These are phyloP conservation scores for Paraconiothyrium brasiliense DNA, from an alignment of 2,329 filamentous ascomycete species.

Conservation along the genomic window DNA sequence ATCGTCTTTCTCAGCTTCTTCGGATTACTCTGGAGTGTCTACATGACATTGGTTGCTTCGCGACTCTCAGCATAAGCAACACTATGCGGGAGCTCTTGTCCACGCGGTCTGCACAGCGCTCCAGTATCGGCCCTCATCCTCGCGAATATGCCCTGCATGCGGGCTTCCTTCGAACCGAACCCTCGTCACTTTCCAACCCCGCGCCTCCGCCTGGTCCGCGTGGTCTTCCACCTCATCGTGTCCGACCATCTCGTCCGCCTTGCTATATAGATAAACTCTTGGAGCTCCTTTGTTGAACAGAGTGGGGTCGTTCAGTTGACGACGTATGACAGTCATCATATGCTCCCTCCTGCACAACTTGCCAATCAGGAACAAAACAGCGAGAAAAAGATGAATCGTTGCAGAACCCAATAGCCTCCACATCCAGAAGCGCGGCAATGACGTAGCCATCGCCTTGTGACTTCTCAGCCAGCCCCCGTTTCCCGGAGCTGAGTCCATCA, in stretches of 20 bases:
- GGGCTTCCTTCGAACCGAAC: slow-evolving; percentile 66
- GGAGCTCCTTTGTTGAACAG: slow-evolving; percentile 49
- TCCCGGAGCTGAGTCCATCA: slow-evolving; percentile 48
- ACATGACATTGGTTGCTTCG: slow-evolving; percentile 70
- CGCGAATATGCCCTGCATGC: slow-evolving; percentile 70
- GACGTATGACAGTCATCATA: slow-evolving; percentile 38
- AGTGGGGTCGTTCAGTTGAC: slow-evolving; percentile 40
- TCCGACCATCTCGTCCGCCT: slow-evolving; percentile 65
- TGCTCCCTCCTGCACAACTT: slow-evolving; percentile 31
- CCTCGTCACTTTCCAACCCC: slow-evolving; percentile 61
- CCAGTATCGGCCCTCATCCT: slow-evolving; percentile 69
- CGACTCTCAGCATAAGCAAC: slow-evolving; percentile 30
- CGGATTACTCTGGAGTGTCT: slow-evolving; percentile 78
- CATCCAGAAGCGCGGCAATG: slow-evolving; percentile 35
- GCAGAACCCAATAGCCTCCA: slow-evolving; percentile 38
- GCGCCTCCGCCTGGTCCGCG: slow-evolving; percentile 56
- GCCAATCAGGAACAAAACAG: slow-evolving; percentile 30
- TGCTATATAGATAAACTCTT: slow-evolving; percentile 68
- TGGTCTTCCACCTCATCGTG: slow-evolving; percentile 66
- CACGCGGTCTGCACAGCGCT: slow-evolving; percentile 44
- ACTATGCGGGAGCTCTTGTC: slow-evolving; percentile 27
- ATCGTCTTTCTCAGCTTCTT: slow-evolving; percentile 77
- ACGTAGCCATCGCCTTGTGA: slow-evolving; percentile 40
- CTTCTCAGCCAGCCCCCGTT: slow-evolving; percentile 43
- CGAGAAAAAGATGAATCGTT: slow-evolving; percentile 41